Evolutionary conservation across 1,139 yeast genomes (phyloP).

Genomic region (Pichia sp.): DNA sequence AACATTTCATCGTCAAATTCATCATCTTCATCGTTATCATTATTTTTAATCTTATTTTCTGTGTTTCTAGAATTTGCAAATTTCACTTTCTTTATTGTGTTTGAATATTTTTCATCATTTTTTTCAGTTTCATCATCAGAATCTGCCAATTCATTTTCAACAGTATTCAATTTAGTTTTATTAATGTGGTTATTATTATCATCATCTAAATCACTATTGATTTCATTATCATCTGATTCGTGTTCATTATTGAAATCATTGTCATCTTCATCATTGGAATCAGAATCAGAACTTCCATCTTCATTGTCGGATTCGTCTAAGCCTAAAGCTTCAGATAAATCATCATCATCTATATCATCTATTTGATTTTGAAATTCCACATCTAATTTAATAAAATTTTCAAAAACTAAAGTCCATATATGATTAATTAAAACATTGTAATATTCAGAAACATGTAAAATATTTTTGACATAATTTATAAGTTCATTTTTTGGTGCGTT

Average conservation of each 20-base stretch:
- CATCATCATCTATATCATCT: constrained; percentile 78
- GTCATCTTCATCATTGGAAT: constrained; percentile 30
- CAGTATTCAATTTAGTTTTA: constrained; percentile 25
- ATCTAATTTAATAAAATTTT: constrained; percentile 77
- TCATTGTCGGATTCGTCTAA: constrained; percentile 42
- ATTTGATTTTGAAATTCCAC: constrained; percentile 89
- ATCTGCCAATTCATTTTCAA: constrained; percentile 22
- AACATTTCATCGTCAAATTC: constrained; percentile 27
- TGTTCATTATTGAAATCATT: constrained; percentile 29
- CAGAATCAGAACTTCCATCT: constrained; percentile 27
- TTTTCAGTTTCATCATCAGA: constrained; percentile 26
- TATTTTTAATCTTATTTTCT: not conserved
- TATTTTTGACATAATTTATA: constrained; percentile 59
- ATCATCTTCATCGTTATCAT: constrained; percentile 30
- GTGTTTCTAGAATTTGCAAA: not conserved
- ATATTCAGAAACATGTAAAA: constrained; percentile 54
- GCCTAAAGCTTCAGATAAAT: constrained; percentile 49
- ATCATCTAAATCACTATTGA: constrained; percentile 32
- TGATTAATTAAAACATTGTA: constrained; percentile 69
- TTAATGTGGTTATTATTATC: constrained; percentile 32
- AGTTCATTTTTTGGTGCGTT: constrained; percentile 51
- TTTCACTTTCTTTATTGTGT: constrained; percentile 7
- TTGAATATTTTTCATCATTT: not conserved
- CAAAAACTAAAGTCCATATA: constrained; percentile 76
- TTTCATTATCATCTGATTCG: constrained; percentile 34